These are phyloP conservation scores for Ascoidea rubescens DNA, from an alignment of 805 yeast species.

Conservation along the genomic window DNA sequence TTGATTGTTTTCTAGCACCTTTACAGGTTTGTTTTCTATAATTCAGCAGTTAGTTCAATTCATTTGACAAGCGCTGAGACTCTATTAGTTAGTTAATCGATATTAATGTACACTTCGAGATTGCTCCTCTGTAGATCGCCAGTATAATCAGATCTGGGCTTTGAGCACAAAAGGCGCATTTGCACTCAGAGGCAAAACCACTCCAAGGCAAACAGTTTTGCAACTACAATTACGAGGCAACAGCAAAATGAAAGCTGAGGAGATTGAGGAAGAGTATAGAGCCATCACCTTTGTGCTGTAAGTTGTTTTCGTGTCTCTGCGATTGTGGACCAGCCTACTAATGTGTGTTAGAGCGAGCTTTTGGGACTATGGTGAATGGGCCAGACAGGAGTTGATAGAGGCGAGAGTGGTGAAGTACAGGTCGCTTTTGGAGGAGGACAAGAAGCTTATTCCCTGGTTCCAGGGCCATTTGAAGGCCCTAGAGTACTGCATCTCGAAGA, in stretches of 20 bases:
- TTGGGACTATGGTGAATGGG: constrained; percentile 21
- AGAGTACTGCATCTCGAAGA: constrained; percentile 27
- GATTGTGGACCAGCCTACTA: not conserved
- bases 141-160: no score
- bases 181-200: no score
- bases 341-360: constrained; percentile 14
- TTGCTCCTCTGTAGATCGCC: no score
- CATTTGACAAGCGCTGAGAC: no score
- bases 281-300: constrained; percentile 21
- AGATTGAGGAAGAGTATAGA: constrained; percentile 13
- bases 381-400: constrained; percentile 17
- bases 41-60: no score
- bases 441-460: constrained; percentile 35
- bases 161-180: no score
- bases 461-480: constrained; percentile 25
- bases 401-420: constrained; percentile 22
- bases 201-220: no score
- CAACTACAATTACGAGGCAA: not conserved
- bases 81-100: no score
- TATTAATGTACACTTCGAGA: no score
- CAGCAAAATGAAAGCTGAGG: not conserved
- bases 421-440: constrained; percentile 26
- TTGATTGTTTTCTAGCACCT: no score
- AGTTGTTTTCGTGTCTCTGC: constrained; percentile 15
- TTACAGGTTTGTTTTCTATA: no score